Conservation (phyloP, 331 rosid species). For the Arachis monticola region DNA sequence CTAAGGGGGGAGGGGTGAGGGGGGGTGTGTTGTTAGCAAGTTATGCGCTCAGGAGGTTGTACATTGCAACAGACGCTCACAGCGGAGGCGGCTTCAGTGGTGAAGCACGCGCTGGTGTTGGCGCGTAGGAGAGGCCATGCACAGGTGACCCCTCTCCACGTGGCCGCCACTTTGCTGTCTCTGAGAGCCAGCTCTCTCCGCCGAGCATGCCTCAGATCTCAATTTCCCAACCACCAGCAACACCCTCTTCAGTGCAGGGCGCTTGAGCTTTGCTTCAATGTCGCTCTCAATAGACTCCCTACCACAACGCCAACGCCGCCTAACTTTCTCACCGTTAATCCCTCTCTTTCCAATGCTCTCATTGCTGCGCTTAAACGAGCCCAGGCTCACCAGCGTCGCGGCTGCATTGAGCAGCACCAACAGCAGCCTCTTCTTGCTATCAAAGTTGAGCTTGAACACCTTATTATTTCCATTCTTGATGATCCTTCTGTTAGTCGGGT, state of each 20-base stretch:
- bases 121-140: conserved; percentile 96
- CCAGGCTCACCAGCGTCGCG: conserved; percentile 95
- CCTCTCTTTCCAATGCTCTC: conserved; percentile 91
- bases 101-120: conserved; percentile 89
- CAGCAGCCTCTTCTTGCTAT: conserved; percentile 79
- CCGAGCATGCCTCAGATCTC: conserved; percentile 86
- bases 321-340: conserved; percentile 25
- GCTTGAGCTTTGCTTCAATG: conserved; percentile 97
- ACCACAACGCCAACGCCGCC: conserved; percentile 58
- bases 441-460: conserved; percentile 89
- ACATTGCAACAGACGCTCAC: conserved; percentile 98
- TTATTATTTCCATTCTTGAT: conserved; percentile 84
- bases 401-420: conserved; percentile 84
- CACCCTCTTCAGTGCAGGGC: conserved; percentile 84
- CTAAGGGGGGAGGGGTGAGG: conserved; percentile 55
- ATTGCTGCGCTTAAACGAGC: conserved; percentile 94
- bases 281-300: conserved; percentile 93
- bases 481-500: conserved; percentile 98
- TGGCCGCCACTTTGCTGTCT: conserved; percentile 79
- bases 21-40: conserved; percentile 65
- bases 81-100: conserved; percentile 96
- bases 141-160: conserved; percentile 97
- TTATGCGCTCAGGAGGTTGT: conserved; percentile 92
- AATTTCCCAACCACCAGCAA: conserved; percentile 47
- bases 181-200: conserved; percentile 62